phyloP scores from a whole-genome alignment of 2,329 filamentous ascomycete genomes.

The Coniochaeta ligniaria region DNA sequence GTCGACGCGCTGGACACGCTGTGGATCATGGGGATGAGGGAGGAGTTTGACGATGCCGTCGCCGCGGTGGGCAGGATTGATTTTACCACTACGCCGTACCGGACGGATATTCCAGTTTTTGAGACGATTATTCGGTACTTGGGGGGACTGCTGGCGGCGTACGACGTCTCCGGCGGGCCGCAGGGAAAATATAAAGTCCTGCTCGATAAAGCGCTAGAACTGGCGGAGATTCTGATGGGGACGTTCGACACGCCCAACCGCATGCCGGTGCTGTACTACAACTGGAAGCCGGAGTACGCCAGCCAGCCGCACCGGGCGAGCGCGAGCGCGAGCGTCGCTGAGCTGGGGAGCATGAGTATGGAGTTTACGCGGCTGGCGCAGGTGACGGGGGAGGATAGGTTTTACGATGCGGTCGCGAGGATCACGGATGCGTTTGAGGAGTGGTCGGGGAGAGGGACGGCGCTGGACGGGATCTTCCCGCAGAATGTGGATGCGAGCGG shows the following conservation, averaged over 20 bases:
- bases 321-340: slow-evolving; percentile 51
- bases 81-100: slow-evolving; percentile 62
- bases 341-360: slow-evolving; percentile 73
- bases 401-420: slow-evolving; percentile 83
- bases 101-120: slow-evolving; percentile 75
- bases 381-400: slow-evolving; percentile 71
- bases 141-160: slow-evolving; percentile 77
- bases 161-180: slow-evolving; percentile 68
- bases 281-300: slow-evolving; percentile 62
- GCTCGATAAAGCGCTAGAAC: slow-evolving; percentile 69
- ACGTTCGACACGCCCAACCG: slow-evolving; percentile 89
- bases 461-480: slow-evolving; percentile 75
- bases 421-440: slow-evolving; percentile 75
- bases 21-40: slow-evolving; percentile 75
- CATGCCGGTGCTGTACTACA: slow-evolving; percentile 79
- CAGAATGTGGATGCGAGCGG: slow-evolving; percentile 71
- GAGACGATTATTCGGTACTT: slow-evolving; percentile 90
- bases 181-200: slow-evolving; percentile 53
- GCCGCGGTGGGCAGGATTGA: slow-evolving; percentile 66
- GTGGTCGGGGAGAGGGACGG: slow-evolving; percentile 62
- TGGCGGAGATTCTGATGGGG: slow-evolving; percentile 74
- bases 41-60: slow-evolving; percentile 75
- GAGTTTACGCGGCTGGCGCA: slow-evolving; percentile 89
- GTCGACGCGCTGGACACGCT: slow-evolving; percentile 78
- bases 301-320: slow-evolving; percentile 58